Evolutionary conservation across 495 filamentous ascomycete genomes (phyloP).

Genomic region (Hyaloscypha hepaticicola): DNA sequence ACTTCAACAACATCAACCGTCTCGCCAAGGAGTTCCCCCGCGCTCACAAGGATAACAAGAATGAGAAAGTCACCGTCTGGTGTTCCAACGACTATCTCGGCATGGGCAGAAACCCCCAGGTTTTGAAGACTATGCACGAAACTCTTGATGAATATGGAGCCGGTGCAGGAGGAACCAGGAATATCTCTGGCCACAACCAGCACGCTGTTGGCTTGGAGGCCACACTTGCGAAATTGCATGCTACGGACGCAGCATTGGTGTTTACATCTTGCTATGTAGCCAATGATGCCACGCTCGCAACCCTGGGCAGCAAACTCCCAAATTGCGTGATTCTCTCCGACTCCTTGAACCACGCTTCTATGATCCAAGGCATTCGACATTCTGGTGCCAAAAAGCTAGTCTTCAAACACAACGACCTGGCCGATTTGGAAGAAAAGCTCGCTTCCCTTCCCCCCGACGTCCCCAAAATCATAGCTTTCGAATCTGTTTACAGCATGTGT

Average conservation of each 20-base stretch:
- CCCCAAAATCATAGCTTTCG: conserved; percentile 98
- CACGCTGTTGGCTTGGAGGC: conserved; percentile 85
- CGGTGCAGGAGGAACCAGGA: conserved; percentile 91
- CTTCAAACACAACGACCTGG: conserved; percentile 95
- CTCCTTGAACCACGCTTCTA: conserved; percentile 94
- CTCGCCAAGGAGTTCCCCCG: conserved; percentile 94
- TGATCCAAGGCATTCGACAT: conserved; percentile 99
- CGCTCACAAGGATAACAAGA: conserved; percentile 80
- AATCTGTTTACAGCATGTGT: conserved; percentile 99
- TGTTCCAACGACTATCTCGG: conserved; percentile 99
- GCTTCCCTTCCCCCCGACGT: conserved; percentile 78
- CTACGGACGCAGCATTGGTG: conserved; percentile 89
- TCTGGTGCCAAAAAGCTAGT: conserved; percentile 95
- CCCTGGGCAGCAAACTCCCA: conserved; percentile 91
- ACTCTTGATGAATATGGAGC: conserved; percentile 94
- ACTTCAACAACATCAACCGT: conserved; percentile 99
- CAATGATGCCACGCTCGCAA: conserved; percentile 96
- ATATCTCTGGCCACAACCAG: conserved; percentile 96
- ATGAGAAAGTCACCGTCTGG: conserved; percentile 96
- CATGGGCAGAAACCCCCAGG: conserved; percentile 89
- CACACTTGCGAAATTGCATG: conserved; percentile 81
- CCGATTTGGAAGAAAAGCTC: conserved; percentile 86
- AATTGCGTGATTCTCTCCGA: conserved; percentile 95
- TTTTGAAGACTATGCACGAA: conserved; percentile 88
- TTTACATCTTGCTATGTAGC: conserved; percentile 98